Conservation (phyloP, 164 flowering plant genomes). For the Vitis amurensis region DNA sequence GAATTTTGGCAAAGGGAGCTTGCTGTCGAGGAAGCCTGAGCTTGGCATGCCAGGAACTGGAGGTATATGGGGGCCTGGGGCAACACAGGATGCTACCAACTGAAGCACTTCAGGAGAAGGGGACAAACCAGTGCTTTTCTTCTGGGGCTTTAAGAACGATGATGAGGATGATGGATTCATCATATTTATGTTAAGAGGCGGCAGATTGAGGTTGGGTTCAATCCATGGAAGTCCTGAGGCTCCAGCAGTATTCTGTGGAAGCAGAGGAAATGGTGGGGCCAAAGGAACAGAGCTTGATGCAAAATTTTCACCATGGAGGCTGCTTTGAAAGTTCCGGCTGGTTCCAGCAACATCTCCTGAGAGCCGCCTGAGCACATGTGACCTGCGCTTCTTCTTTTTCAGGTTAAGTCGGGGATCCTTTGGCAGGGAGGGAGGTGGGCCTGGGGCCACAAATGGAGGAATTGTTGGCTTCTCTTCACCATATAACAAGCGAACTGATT, state of each 20-base stretch:
- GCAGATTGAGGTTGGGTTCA: conserved; percentile 38
- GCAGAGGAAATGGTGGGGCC: conserved; percentile 30
- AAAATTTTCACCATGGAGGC: conserved; percentile 23
- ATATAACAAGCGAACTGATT: conserved; percentile 81
- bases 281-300: conserved; percentile 34
- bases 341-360: conserved; percentile 30
- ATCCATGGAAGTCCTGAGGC: conserved; percentile 30
- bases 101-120: conserved; percentile 75
- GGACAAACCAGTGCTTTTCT: conserved; percentile 38
- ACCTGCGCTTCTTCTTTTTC: conserved; percentile 53
- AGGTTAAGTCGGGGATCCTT: conserved; percentile 73
- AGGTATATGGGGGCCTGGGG: conserved; percentile 43
- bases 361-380: conserved; percentile 18
- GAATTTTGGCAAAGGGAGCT: conserved; percentile 27
- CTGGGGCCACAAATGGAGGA: conserved; percentile 84
- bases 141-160: conserved; percentile 18
- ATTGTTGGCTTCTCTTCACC: conserved; percentile 69
- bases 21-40: conserved; percentile 28
- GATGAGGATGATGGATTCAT: conserved; percentile 30
- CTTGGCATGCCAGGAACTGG: conserved; percentile 21
- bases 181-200: conserved; percentile 31
- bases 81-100: conserved; percentile 62
- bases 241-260: conserved; percentile 19
- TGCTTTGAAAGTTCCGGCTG: conserved; percentile 23
- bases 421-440: conserved; percentile 75